Percentiles rank a stretch among this genome's conserved stretches.
Evolutionary conservation across 805 yeast species (phyloP).

Genomic region (Schizosaccharomyces japonicus): DNA sequence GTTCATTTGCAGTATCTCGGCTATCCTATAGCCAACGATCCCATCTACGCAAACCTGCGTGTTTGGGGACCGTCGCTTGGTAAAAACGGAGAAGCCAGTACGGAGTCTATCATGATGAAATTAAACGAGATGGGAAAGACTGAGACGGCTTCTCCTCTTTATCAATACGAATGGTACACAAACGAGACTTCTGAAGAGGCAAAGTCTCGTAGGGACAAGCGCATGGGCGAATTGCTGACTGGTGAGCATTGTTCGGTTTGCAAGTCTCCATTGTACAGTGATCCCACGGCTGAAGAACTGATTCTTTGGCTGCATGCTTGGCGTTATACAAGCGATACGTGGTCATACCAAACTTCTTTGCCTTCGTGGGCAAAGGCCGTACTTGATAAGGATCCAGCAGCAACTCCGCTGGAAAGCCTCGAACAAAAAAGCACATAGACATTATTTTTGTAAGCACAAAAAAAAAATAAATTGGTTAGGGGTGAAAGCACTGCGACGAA

Average conservation of each 20-base stretch:
- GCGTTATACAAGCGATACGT: slow-evolving; percentile 18
- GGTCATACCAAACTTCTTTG: background rate
- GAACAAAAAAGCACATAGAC: too few relatives aligned
- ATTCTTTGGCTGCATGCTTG: slow-evolving; percentile 82
- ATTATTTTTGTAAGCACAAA: too few relatives aligned
- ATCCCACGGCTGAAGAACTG: slow-evolving; percentile 73
- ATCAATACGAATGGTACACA: slow-evolving; percentile 25
- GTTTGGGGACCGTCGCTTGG: slow-evolving; percentile 72
- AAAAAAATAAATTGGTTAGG: too few relatives aligned
- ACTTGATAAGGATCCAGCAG: background rate
- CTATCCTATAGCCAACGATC: slow-evolving; percentile 77
- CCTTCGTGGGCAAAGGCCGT: background rate
- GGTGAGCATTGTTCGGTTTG: slow-evolving; percentile 43
- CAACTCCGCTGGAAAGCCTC: too few relatives aligned
- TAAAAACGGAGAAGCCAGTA: slow-evolving; percentile 29
- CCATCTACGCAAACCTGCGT: slow-evolving; percentile 51
- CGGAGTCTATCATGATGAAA: slow-evolving; percentile 21
- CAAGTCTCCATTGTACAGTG: slow-evolving; percentile 47
- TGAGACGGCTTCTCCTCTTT: slow-evolving; percentile 9
- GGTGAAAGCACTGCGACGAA: too few relatives aligned
- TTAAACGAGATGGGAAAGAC: slow-evolving; percentile 13
- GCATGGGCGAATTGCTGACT: slow-evolving; percentile 40
- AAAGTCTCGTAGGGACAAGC: slow-evolving; percentile 9
- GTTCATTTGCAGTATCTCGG: slow-evolving; percentile 84
- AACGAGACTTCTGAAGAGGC: slow-evolving; percentile 5